Percentiles rank a stretch among this genome's conserved stretches.
Evolutionary conservation across 768 basidiomycete genomes (phyloP).

Genomic region (Panellus pusillus): DNA sequence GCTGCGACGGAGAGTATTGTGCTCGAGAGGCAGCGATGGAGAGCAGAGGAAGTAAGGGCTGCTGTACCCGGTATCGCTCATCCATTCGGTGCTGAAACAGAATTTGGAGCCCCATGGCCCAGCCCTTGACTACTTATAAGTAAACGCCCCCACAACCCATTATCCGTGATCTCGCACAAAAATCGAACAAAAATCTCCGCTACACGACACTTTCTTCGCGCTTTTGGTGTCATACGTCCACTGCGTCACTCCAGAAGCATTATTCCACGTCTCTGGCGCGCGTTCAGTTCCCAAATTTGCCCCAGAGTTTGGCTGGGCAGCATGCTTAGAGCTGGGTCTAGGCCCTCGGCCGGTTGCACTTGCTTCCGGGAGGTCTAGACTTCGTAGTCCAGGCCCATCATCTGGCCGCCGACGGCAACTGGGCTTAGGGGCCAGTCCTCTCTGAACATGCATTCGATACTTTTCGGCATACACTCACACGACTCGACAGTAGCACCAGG

Average conservation of each 20-base stretch:
- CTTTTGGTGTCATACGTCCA: background rate
- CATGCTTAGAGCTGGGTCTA: conserved; percentile 4
- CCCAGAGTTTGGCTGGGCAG: conserved; percentile 10
- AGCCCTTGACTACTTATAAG: conserved; percentile 21
- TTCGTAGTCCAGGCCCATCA: background rate
- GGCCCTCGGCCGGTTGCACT: conserved; percentile 6
- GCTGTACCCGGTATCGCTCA: conserved; percentile 18
- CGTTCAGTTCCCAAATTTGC: background rate
- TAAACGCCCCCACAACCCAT: background rate
- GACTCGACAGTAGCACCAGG: background rate
- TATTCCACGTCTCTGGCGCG: background rate
- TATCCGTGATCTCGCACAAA: conserved; percentile 1
- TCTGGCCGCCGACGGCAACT: background rate
- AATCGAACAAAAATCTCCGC: no score
- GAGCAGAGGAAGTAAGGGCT: conserved; percentile 21
- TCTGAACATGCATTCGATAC: background rate
- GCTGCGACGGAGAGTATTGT: conserved; percentile 16
- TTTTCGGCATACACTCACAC: no score
- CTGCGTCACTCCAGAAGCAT: background rate
- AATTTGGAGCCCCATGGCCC: conserved; percentile 5
- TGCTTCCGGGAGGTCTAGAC: conserved; percentile 12
- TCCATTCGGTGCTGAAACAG: conserved; percentile 13
- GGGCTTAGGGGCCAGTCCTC: no score
- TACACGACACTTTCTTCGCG: background rate
- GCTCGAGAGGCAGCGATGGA: conserved; percentile 20